Base-by-base conservation (phyloP, 805 yeast species). In the Candida verbasci region DNA sequence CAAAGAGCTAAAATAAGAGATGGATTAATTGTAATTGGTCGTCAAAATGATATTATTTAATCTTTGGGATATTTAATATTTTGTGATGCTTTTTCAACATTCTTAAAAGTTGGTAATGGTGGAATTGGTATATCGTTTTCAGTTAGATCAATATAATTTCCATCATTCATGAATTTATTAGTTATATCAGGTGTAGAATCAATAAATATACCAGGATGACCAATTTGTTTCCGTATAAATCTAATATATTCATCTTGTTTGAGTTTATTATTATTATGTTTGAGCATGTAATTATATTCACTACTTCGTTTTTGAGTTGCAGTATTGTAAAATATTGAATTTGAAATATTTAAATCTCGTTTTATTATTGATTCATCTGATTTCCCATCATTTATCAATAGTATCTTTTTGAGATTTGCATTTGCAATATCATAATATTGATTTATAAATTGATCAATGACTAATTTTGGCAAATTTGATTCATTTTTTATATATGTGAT, bases 1-100 rank as follows among this genome's bases (percentile, higher is more conserved):
- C 60, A 68, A 7, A 65, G 66, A 17, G 82, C 85, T 1, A 58
- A 56, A 3, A 55, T 73, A 1, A 62, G 82, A 37, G 62, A 64
- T 4, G 82, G 78, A 10, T 54, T 86, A 25, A 72, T 74, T 38
- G 64, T 86, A 6, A 77, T 85, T 39, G 95, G 95, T 5, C 68
- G 91, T 42, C 88, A 83, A 53, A 77, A 81, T 48, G 87, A 80
- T 54, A 68, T 70, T 46, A 62, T 73, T 38, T 76, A 42, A 46
- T 45, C 44, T n/a, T 35, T 43, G 33, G 62, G 61, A 43, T 71
- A 74, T 24, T 62, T 65, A 1, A 74, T 60, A 9, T 73, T 61
- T 15, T 63, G 59, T 17, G 39, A 35, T 4, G 85, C 82, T 51
- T 76, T 78, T 45, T 83, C 89, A 7, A 80, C 77, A 49, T 79